Base-by-base conservation (phyloP, 2,329 filamentous ascomycete genomes). In the Orbilia quercus region DNA sequence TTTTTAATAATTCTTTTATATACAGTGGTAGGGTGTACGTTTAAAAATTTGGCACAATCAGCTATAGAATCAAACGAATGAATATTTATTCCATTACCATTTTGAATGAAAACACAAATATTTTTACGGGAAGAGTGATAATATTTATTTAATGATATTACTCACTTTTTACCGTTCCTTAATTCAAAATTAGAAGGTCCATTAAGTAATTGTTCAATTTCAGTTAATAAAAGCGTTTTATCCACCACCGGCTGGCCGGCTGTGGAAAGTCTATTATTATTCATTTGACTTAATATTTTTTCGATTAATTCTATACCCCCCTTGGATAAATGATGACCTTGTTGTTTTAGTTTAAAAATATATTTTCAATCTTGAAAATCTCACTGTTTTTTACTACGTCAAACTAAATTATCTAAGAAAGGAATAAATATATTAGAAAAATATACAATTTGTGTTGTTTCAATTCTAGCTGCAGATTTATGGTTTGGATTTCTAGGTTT, bases 81-180 rank as follows among this genome's bases (percentile, higher is more conserved):
- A 45, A 42, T 28, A 48, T 44, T 59, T 59, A 38, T 36, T 42
- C 50, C 50, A 22, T 55, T 22, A 38, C 36, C 50, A 55, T 22
- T 55, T 55, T 55, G 50, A 36, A 55, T 55, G 50, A 55, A 55
- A 55, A 55, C 50, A 55, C 22, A 38, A 55, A 55, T 55, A 55
- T 55, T 55, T 55, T 55, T 55, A 34, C 50, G 50, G 36, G 50
- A 55, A 55, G 50, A 55, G 25, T 59, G 36, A 44, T 59, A 59
- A 59, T 59, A 59, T 59, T 40, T 59, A 59, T 59, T 59, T 59
- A 59, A 59, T 22, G 54, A 59, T 40, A 40, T 59, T 59, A 59
- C 48, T 28, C 36, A 59, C 16, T 40, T 59, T 59, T 59, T 59
- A 40, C 54, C 54, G 42, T 59, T 59, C 50, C 50, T 59, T 59